These are phyloP conservation scores for Pythium insidiosum DNA, from an alignment of 352 stramenopile genomes.

Conservation along the genomic window DNA sequence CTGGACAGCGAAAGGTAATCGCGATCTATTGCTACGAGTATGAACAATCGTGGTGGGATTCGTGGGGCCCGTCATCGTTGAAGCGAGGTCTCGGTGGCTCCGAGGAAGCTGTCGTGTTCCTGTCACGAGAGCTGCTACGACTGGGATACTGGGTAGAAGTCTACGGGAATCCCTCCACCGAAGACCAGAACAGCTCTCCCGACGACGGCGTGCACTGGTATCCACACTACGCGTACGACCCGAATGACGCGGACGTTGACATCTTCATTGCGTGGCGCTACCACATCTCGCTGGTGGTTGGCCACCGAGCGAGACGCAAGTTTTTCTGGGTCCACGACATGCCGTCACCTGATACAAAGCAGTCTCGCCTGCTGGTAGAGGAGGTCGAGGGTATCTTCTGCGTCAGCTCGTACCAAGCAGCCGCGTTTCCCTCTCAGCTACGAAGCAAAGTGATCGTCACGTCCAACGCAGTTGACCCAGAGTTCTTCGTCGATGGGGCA, in stretches of 20 bases:
- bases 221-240: conserved; percentile 61
- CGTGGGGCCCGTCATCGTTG: conserved; percentile 81
- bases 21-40: conserved; percentile 92
- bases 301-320: conserved; percentile 16
- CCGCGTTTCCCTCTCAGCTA: conserved; percentile 31
- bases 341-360: conserved; percentile 21
- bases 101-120: conserved; percentile 88
- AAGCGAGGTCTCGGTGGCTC: conserved; percentile 74
- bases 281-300: conserved; percentile 69
- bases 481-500: conserved; percentile 38
- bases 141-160: conserved; percentile 86
- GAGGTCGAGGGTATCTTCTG: conserved; percentile 67
- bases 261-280: conserved; percentile 91
- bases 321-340: conserved; percentile 87
- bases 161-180: conserved; percentile 54
- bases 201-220: conserved; percentile 57
- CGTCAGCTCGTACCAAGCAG: conserved; percentile 72
- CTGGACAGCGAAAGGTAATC: conserved; percentile 29
- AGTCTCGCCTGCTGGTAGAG: conserved; percentile 23
- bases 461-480: conserved; percentile 68
- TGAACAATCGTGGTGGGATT: conserved; percentile 81
- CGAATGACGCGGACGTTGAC: conserved; percentile 43
- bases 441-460: conserved; percentile 44
- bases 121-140: conserved; percentile 62
- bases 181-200: conserved; percentile 27